Percentiles rank a stretch among this genome's conserved stretches.
These are phyloP conservation scores for Geranomyces variabilis DNA, from an alignment of 192 early-diverging fungal species.

Conservation along the genomic window DNA sequence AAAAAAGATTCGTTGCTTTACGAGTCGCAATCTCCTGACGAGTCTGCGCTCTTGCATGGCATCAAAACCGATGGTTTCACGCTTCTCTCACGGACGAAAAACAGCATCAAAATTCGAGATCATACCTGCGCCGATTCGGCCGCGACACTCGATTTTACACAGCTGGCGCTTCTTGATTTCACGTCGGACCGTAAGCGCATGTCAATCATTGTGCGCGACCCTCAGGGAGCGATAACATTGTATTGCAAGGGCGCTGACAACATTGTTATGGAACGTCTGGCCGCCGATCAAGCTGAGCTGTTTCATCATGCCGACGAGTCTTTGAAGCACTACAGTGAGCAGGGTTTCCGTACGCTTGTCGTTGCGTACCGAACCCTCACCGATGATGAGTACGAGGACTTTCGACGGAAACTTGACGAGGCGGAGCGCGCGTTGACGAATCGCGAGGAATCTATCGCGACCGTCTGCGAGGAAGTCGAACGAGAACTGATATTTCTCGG, in stretches of 20 bases:
- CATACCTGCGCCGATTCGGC: neutral
- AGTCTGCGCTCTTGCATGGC: conserved; percentile 55
- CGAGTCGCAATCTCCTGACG: conserved; percentile 83
- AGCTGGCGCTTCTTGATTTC: conserved; percentile 72
- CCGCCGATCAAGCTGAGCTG: conserved; percentile 20
- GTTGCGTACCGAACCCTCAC: conserved; percentile 72
- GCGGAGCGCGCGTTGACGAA: conserved; percentile 71
- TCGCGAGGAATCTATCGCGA: conserved; percentile 54
- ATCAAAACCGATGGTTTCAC: conserved; percentile 55
- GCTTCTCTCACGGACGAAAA: conserved; percentile 46
- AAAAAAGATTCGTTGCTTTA: conserved; percentile 66
- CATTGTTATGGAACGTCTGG: conserved; percentile 74
- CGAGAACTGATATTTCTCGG: conserved; percentile 51
- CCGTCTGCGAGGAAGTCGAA: conserved; percentile 52
- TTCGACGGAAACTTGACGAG: conserved; percentile 67
- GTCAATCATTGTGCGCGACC: conserved; percentile 75
- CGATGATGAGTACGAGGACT: conserved; percentile 67
- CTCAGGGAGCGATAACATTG: conserved; percentile 67
- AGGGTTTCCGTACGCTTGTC: conserved; percentile 80
- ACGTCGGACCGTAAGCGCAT: conserved; percentile 86
- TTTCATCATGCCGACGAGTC: conserved; percentile 40
- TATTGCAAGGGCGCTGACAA: conserved; percentile 94
- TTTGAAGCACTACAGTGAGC: conserved; percentile 49
- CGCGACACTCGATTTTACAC: conserved; percentile 59
- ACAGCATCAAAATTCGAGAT: conserved; percentile 37